phyloP scores from a whole-genome alignment of 805 yeast species.

The Ogataea siamensis region DNA sequence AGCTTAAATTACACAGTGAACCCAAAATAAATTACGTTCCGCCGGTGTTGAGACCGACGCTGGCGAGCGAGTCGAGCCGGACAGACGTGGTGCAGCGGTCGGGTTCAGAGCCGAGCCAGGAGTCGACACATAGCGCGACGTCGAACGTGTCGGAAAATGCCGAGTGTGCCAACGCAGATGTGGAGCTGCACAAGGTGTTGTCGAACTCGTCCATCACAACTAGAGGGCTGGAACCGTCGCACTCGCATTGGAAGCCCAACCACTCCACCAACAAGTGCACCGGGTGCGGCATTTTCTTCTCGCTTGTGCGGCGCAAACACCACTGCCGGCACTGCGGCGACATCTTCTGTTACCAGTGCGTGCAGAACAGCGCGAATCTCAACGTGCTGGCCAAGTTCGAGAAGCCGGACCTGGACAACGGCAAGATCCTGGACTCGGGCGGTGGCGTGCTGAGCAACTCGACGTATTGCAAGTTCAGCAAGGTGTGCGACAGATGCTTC shows the following conservation, averaged over 20 bases:
- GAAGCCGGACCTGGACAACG: slow-evolving; percentile 19
- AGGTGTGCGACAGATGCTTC: slow-evolving; percentile 31
- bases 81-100: background rate
- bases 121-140: background rate
- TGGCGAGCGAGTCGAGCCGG: slow-evolving; percentile 4
- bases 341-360: slow-evolving; percentile 40
- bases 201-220: slow-evolving; percentile 17
- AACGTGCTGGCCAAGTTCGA: slow-evolving; percentile 38
- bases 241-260: slow-evolving; percentile 52
- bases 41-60: slow-evolving; percentile 49
- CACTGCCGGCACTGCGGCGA: slow-evolving; percentile 54
- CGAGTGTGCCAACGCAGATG: background rate
- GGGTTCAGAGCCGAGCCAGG: slow-evolving; percentile 1
- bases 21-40: slow-evolving; percentile 48
- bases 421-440: slow-evolving; percentile 1
- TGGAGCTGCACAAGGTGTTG: slow-evolving; percentile 13
- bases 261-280: slow-evolving; percentile 37
- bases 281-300: slow-evolving; percentile 28
- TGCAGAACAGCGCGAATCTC: slow-evolving; percentile 30
- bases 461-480: slow-evolving; percentile 27
- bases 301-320: slow-evolving; percentile 38
- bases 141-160: background rate
- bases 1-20: slow-evolving; percentile 35
- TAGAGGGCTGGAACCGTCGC: slow-evolving; percentile 44
- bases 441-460: slow-evolving; percentile 8